Percentiles rank a stretch among this genome's conserved stretches.
Conservation (phyloP, 176 grass and related monocot species). For the Raddia guianensis region DNA sequence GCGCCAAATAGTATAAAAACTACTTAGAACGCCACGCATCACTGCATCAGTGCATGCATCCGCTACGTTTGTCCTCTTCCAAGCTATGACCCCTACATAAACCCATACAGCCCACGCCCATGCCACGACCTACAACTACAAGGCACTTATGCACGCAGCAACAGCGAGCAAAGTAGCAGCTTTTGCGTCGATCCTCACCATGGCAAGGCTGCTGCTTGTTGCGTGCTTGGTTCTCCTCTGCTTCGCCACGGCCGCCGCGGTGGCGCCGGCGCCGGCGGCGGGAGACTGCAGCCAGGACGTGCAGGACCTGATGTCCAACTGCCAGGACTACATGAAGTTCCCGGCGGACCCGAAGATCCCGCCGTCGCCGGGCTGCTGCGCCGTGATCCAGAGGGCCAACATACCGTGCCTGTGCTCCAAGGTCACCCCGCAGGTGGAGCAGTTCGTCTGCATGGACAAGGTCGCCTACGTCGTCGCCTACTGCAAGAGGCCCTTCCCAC, state of each 20-base stretch:
- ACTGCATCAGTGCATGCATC: not conserved
- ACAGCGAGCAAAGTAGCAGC: not conserved
- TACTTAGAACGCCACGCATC: too few species aligned
- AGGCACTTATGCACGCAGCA: not conserved
- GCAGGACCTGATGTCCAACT: slow-evolving; percentile 23
- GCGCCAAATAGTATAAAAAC: not conserved
- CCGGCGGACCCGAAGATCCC: slow-evolving; percentile 38
- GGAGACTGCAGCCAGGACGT: slow-evolving; percentile 34
- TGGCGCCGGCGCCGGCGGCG: not conserved
- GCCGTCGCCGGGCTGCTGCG: slow-evolving; percentile 53
- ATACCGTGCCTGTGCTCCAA: slow-evolving; percentile 59
- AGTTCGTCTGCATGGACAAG: slow-evolving; percentile 54
- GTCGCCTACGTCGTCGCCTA: slow-evolving; percentile 46
- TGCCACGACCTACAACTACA: not conserved
- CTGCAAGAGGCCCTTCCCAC: slow-evolving; percentile 43
- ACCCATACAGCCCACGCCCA: not conserved
- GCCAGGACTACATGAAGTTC: slow-evolving; percentile 47
- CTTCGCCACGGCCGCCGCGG: slow-evolving; percentile 4
- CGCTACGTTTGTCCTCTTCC: not conserved
- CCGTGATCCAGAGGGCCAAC: slow-evolving; percentile 44
- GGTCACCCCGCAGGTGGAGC: slow-evolving; percentile 47
- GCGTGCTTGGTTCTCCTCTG: slow-evolving; percentile 36
- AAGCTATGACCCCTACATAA: slow-evolving; percentile 23
- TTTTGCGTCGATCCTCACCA: too few species aligned
- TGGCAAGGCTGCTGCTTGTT: slow-evolving; percentile 31